phyloP scores from a whole-genome alignment of 2,329 filamentous ascomycete genomes.

The Aspergillaceae sp. region DNA sequence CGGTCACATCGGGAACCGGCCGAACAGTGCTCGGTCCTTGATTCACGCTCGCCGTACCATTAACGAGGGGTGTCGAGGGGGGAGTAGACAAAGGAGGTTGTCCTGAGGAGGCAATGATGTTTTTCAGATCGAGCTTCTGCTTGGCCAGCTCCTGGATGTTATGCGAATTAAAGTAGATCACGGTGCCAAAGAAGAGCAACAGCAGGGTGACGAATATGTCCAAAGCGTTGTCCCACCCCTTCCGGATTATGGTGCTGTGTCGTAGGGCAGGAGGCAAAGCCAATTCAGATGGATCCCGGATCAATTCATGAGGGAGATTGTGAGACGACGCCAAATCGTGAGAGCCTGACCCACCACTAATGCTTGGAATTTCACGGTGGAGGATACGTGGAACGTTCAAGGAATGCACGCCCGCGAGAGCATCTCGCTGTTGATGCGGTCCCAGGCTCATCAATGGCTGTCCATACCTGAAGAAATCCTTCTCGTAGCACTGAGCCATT shows the following conservation, averaged over 20 bases:
- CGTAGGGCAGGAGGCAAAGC: conserved; percentile 32
- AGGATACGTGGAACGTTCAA: conserved; percentile 42
- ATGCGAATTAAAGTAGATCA: conserved; percentile 37
- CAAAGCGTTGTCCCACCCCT: conserved; percentile 37
- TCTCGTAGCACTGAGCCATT: conserved; percentile 49
- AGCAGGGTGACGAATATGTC: conserved; percentile 38
- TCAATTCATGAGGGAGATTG: conserved; percentile 30
- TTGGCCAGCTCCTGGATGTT: conserved; percentile 34
- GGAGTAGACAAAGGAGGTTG: conserved; percentile 31
- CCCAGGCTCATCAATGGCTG: conserved; percentile 31
- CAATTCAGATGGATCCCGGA: conserved; percentile 27
- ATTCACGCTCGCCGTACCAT: conserved; percentile 16
- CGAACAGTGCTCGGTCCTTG: conserved; percentile 16
- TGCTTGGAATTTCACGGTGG: conserved; percentile 36
- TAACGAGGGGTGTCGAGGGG: conserved; percentile 26
- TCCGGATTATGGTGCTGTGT: conserved; percentile 37
- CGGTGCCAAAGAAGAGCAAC: conserved; percentile 31
- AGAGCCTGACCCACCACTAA: conserved; percentile 32
- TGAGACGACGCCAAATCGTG: conserved; percentile 21
- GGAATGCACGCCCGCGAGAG: conserved; percentile 63
- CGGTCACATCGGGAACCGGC: conserved; percentile 20
- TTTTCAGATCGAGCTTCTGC: conserved; percentile 38
- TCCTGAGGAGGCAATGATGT: conserved; percentile 34
- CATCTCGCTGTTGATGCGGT: conserved; percentile 47
- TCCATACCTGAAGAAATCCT: conserved; percentile 37